Conservation (phyloP, 805 yeast genomes). For the Ogataea siamensis region DNA sequence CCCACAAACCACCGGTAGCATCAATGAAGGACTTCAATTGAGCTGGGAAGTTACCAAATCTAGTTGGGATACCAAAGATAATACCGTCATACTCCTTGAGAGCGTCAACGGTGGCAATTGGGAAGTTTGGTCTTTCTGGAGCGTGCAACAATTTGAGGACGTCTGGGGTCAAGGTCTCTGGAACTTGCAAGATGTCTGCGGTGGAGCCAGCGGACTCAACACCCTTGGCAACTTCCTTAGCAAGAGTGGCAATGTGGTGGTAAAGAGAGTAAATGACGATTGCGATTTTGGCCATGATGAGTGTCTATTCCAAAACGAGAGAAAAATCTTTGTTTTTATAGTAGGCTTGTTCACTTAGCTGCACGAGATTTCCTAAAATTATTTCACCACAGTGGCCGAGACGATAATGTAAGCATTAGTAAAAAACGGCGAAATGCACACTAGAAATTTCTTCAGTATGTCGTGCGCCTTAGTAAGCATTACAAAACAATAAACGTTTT, state of each 20-base stretch:
- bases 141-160: conserved; percentile 58
- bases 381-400: neutral
- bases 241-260: conserved; percentile 72
- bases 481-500: neutral
- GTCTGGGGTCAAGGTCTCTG: conserved; percentile 69
- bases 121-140: conserved; percentile 61
- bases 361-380: neutral
- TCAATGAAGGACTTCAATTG: conserved; percentile 80
- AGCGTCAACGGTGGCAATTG: conserved; percentile 61
- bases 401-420: conserved; percentile 6
- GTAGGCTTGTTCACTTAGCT: neutral
- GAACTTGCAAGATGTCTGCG: conserved; percentile 71
- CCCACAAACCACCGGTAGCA: conserved; percentile 80
- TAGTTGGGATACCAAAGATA: conserved; percentile 83
- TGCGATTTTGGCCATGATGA: conserved; percentile 26
- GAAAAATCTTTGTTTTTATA: neutral
- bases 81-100: conserved; percentile 72
- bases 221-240: conserved; percentile 68
- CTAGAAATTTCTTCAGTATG: conserved; percentile 5
- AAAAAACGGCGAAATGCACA: conserved; percentile 1
- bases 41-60: conserved; percentile 80
- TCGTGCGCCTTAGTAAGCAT: conserved; percentile 6
- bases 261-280: conserved; percentile 69
- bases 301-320: neutral
- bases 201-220: conserved; percentile 63